Evolutionary conservation across 805 yeast species (phyloP), one percentile per base, ranked within the genome.

Genomic region (Sugiyamaella marilandica): DNA sequence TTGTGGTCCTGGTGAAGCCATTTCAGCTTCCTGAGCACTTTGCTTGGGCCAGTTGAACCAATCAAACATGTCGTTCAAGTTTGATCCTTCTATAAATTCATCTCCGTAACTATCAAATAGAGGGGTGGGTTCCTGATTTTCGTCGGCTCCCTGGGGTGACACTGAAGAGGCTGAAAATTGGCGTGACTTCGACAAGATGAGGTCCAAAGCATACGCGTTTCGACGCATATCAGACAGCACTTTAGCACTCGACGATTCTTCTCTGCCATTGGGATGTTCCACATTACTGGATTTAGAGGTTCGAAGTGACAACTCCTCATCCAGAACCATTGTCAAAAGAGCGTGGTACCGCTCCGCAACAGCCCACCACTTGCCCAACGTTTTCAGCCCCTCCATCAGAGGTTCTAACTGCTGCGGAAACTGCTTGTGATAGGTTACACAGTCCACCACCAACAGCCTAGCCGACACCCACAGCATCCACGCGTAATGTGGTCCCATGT

Each of bases 391-490:
- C 34, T 48, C 32, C 16, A 62, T 53, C n/a, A 62, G 51, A 10
- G 50, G 36, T 18, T 62, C 58, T 19, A 62, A 49, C 34, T 61
- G 61, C n/a, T 50, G 54, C 19, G 63, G 57, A 24, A 61, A 47
- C 53, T 50, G 44, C 19, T 52, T 55, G 35, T 53, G 51, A 10
- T 47, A 31, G 21, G 61, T 56, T 10, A 61, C 63, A 47, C 61
- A 53, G 51, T 62, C 63, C 19, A 62, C 65, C 34, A 62, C 51
- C 2, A 60, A 43, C 5, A 62, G 51, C 45, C 65, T 47, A 5
- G 63, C 62, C 4, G 65, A 59, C 5, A 62, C 65, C 65, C 65
- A 62, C 16, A 62, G 39, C 9, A 54, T 52, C 56, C 59, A 62
- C 2, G 65, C 65, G 41, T 58, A 62, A 35, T 62, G 64, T 9